A percentile compares a stretch with the other conserved stretches of the same genome.
Evolutionary conservation across 2,329 filamentous ascomycete genomes (phyloP).

Genomic region (Nothomitra cinnamomea): DNA sequence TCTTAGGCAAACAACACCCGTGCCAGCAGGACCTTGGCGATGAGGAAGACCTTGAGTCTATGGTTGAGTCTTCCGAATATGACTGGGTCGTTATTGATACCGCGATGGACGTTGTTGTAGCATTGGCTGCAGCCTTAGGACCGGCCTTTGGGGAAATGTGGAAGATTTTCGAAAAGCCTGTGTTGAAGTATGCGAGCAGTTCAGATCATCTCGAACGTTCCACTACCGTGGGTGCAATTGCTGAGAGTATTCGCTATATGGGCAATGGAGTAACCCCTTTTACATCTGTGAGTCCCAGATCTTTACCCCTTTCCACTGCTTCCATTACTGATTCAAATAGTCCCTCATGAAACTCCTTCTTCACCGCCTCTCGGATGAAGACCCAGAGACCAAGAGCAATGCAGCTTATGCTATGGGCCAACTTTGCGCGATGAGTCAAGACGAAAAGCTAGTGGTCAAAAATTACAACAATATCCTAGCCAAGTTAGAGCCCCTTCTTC

Average conservation of each 20-base stretch:
- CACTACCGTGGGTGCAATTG: conserved; percentile 78
- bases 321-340: background rate
- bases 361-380: conserved; percentile 76
- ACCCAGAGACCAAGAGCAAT: conserved; percentile 85
- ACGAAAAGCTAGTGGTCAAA: conserved; percentile 55
- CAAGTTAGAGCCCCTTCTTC: conserved; percentile 74
- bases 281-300: conserved; percentile 33
- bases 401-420: conserved; percentile 83
- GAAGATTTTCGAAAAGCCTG: conserved; percentile 88
- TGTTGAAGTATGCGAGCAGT: conserved; percentile 75
- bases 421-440: conserved; percentile 63
- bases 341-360: conserved; percentile 61
- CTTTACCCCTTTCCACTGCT: background rate
- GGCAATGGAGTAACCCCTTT: conserved; percentile 63
- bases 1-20: conserved; percentile 79
- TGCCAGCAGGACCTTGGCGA: conserved; percentile 84
- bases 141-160: conserved; percentile 69
- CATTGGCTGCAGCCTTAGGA: conserved; percentile 68
- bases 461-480: conserved; percentile 61
- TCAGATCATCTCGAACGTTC: conserved; percentile 77
- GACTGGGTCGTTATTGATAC: conserved; percentile 97
- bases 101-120: conserved; percentile 76
- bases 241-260: conserved; percentile 79
- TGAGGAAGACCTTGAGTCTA: conserved; percentile 52
- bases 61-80: conserved; percentile 73